These are phyloP conservation scores for Silene uniflora DNA, from an alignment of 148 eudicot species.

Conservation along the genomic window DNA sequence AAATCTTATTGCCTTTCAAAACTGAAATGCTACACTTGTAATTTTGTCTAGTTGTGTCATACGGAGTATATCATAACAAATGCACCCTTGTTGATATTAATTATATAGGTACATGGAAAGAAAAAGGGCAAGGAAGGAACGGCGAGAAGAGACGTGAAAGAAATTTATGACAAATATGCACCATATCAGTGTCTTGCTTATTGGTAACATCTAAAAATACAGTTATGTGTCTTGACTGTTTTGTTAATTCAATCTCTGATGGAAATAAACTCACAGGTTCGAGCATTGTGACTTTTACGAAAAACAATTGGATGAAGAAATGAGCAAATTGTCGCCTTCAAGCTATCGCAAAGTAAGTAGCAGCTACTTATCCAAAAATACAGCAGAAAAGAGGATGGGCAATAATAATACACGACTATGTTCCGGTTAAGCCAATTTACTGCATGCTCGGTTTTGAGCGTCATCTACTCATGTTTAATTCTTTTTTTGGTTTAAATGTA, in stretches of 20 bases:
- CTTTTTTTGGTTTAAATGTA: too few relatives aligned
- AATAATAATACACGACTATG: neutral
- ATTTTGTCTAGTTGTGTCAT: too few relatives aligned
- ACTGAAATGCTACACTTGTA: neutral
- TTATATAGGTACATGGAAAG: conserved; percentile 27
- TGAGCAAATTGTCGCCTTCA: conserved; percentile 9
- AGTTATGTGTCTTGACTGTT: too few relatives aligned
- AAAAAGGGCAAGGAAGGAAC: neutral
- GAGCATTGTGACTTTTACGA: conserved; percentile 18
- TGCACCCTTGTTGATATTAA: neutral
- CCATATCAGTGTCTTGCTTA: conserved; percentile 53
- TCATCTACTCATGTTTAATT: too few relatives aligned
- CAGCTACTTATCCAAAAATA: conserved; percentile 9
- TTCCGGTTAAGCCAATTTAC: too few relatives aligned
- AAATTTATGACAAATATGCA: conserved; percentile 38
- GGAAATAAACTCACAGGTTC: neutral
- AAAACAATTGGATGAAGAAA: conserved; percentile 1
- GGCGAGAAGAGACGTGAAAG: neutral
- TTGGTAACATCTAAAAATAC: conserved; percentile 41
- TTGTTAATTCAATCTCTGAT: too few relatives aligned
- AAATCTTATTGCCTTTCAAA: neutral
- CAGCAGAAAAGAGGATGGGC: neutral
- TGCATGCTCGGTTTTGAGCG: too few relatives aligned
- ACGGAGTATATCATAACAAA: too few relatives aligned
- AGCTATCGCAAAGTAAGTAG: conserved; percentile 9